These are phyloP conservation scores for Sideroxylon spinosum DNA, from an alignment of 179 eudicot genomes.

Conservation along the genomic window DNA sequence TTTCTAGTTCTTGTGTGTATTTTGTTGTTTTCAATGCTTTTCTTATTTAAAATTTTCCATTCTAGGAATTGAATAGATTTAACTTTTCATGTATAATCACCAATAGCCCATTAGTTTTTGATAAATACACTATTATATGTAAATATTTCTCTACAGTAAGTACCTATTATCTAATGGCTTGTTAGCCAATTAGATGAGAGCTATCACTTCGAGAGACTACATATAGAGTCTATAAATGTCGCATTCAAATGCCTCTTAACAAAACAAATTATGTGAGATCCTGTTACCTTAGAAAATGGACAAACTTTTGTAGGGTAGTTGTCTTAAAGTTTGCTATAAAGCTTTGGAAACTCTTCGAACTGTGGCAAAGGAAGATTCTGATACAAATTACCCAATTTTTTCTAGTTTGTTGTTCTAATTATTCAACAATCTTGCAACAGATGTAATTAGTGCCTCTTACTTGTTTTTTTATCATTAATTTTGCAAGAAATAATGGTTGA, in stretches of 20 bases:
- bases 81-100: not conserved
- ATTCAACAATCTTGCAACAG: not conserved
- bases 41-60: not conserved
- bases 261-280: slow-evolving; percentile 80
- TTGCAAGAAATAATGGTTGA: slow-evolving; percentile 84
- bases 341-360: slow-evolving; percentile 77
- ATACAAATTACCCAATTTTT: slow-evolving; percentile 42
- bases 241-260: slow-evolving; percentile 87
- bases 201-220: slow-evolving; percentile 57
- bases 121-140: not conserved
- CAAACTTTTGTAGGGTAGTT: slow-evolving; percentile 64
- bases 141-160: slow-evolving; percentile 29
- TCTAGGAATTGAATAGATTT: not conserved
- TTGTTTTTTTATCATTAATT: not conserved
- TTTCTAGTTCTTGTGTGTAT: not conserved
- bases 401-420: slow-evolving; percentile 8
- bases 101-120: not conserved
- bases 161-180: slow-evolving; percentile 46
- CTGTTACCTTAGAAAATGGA: slow-evolving; percentile 77
- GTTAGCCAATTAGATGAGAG: slow-evolving; percentile 74
- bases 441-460: slow-evolving; percentile 14
- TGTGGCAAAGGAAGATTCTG: slow-evolving; percentile 63
- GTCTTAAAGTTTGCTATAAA: slow-evolving; percentile 60
- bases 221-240: slow-evolving; percentile 70
- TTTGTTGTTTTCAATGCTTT: not conserved